phyloP scores from a whole-genome alignment of 495 filamentous ascomycete species.

The Talaromyces nanjingensis region DNA sequence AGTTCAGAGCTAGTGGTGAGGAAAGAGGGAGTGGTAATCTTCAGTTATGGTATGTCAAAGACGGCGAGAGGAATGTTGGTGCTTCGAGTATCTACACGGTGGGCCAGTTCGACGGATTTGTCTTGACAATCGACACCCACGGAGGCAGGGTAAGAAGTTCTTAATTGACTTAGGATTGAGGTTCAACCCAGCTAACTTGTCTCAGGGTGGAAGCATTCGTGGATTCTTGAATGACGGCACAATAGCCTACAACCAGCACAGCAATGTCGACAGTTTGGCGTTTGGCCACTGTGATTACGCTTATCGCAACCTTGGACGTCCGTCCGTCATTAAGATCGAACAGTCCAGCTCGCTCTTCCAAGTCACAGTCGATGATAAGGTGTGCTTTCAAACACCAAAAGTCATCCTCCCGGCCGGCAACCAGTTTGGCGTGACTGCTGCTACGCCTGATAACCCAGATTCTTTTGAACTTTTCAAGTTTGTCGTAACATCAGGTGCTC shows the following conservation, averaged over 20 bases:
- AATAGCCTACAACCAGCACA: slow-evolving; percentile 70
- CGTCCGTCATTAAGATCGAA: slow-evolving; percentile 67
- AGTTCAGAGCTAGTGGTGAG: slow-evolving; percentile 80
- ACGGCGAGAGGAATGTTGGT: slow-evolving; percentile 57
- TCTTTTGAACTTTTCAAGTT: slow-evolving; percentile 93
- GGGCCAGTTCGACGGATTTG: slow-evolving; percentile 78
- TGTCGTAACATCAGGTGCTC: slow-evolving; percentile 47
- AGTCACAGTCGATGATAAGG: slow-evolving; percentile 72
- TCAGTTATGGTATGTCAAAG: slow-evolving; percentile 84
- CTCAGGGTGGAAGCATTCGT: slow-evolving; percentile 67
- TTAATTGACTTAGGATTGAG: not conserved
- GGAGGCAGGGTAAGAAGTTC: slow-evolving; percentile 52
- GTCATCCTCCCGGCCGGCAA: slow-evolving; percentile 71
- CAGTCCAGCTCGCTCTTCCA: slow-evolving; percentile 56
- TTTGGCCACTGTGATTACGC: slow-evolving; percentile 89
- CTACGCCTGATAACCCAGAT: slow-evolving; percentile 83
- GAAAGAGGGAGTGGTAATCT: slow-evolving; percentile 85
- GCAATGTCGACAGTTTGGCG: slow-evolving; percentile 73
- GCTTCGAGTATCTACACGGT: slow-evolving; percentile 75
- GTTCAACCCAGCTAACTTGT: slow-evolving; percentile 10
- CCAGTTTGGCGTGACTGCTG: slow-evolving; percentile 79
- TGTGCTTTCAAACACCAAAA: slow-evolving; percentile 79
- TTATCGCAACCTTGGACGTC: slow-evolving; percentile 86
- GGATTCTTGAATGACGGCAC: slow-evolving; percentile 93
- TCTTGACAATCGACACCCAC: slow-evolving; percentile 79